A percentile compares a stretch with the other conserved stretches of the same genome.
These are phyloP conservation scores for Macrocybe gigantea DNA, from an alignment of 768 basidiomycete genomes.

Conservation along the genomic window DNA sequence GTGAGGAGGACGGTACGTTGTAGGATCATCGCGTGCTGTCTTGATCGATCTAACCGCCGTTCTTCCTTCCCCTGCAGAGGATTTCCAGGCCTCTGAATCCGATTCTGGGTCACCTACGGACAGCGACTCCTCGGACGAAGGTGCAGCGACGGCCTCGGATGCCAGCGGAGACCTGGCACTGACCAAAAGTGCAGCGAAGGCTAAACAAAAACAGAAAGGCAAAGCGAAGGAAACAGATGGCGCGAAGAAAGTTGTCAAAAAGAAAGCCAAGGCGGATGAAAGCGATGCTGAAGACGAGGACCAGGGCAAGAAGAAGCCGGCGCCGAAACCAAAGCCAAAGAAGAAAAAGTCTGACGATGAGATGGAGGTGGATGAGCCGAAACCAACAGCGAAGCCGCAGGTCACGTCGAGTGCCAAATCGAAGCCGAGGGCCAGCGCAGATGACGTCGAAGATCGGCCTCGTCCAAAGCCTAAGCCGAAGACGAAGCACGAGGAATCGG, in stretches of 20 bases:
- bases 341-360: slow-evolving; percentile 32
- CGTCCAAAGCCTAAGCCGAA: slow-evolving; percentile 31
- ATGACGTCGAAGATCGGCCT: slow-evolving; percentile 45
- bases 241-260: slow-evolving; percentile 29
- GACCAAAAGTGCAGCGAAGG: slow-evolving; percentile 34
- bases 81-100: slow-evolving; percentile 82
- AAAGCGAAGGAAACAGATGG: slow-evolving; percentile 35
- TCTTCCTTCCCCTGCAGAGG: slow-evolving; percentile 45
- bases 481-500: slow-evolving; percentile 33
- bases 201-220: slow-evolving; percentile 32
- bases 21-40: not conserved
- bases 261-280: slow-evolving; percentile 36
- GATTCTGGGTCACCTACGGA: slow-evolving; percentile 87
- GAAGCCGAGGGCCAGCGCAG: slow-evolving; percentile 19
- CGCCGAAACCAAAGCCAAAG: slow-evolving; percentile 41
- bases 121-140: slow-evolving; percentile 60
- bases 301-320: slow-evolving; percentile 33
- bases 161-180: slow-evolving; percentile 75
- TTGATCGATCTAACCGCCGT: not conserved
- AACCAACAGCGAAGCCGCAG: slow-evolving; percentile 30
- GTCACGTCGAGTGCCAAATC: slow-evolving; percentile 34
- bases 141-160: slow-evolving; percentile 77
- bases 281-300: slow-evolving; percentile 45
- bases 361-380: slow-evolving; percentile 39
- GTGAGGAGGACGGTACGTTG: slow-evolving; percentile 60